Percentiles rank a stretch among this genome's conserved stretches.
Conservation (phyloP, 1,284 basidiomycete species). For the Caloboletus firmus region DNA sequence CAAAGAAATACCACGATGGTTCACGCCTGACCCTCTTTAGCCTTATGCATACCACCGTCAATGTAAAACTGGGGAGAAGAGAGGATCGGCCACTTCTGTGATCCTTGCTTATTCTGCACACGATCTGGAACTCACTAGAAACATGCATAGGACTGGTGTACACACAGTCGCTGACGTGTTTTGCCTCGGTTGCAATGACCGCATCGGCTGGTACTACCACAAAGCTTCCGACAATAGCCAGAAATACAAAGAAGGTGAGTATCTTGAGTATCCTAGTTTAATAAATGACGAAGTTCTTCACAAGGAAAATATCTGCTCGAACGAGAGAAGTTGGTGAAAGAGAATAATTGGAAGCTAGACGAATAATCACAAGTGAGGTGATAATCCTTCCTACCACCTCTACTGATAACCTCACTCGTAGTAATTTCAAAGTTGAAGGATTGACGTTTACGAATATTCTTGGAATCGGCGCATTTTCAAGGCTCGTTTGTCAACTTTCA, state of each 20-base stretch:
- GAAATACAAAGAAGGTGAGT: conserved; percentile 84
- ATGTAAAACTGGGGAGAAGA: conserved; percentile 69
- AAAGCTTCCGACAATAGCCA: conserved; percentile 77
- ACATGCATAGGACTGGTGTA: conserved; percentile 63
- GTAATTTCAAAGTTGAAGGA: background rate
- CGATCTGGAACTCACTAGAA: conserved; percentile 1
- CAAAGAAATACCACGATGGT: background rate
- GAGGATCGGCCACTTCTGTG: conserved; percentile 79
- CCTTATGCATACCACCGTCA: conserved; percentile 75
- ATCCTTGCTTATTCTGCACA: conserved; percentile 18
- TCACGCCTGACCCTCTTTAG: conserved; percentile 37
- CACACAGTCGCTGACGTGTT: conserved; percentile 81
- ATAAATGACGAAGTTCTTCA: background rate
- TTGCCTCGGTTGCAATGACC: conserved; percentile 75
- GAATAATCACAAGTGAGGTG: conserved; percentile 22
- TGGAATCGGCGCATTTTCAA: background rate
- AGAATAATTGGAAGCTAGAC: conserved; percentile 74
- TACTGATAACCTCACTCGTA: background rate
- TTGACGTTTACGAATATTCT: background rate
- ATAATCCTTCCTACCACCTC: background rate
- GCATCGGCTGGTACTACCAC: conserved; percentile 83
- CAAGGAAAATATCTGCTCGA: conserved; percentile 84
- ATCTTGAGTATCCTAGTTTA: background rate
- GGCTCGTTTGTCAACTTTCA: background rate
- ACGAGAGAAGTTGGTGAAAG: conserved; percentile 75